Conservation (phyloP, 176 grass and related monocot genomes). For the Elaeis guineensis region DNA sequence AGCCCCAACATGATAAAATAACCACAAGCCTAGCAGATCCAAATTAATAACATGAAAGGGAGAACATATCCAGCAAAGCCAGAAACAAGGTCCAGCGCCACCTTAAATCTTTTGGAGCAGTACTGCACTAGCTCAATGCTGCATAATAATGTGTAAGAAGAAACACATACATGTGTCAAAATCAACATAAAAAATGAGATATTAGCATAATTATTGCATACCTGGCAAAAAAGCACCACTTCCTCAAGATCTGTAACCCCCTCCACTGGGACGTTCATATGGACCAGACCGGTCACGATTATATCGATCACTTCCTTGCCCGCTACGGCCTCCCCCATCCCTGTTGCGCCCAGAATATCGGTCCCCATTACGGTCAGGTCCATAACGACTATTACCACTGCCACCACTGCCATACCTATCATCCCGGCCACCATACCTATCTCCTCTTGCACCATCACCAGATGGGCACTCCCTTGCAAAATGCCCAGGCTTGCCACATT, state of each 20-base stretch:
- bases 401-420: conserved; percentile 33
- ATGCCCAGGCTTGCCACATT: conserved; percentile 53
- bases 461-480: conserved; percentile 60
- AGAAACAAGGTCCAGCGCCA: conserved; percentile 18
- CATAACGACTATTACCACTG: conserved; percentile 29
- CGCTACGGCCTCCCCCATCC: conserved; percentile 44
- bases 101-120: conserved; percentile 8
- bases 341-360: conserved; percentile 26
- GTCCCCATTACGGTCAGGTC: conserved; percentile 38
- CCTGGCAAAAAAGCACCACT: conserved; percentile 14
- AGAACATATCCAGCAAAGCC: conserved; percentile 12
- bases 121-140: conserved; percentile 21
- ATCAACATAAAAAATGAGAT: background rate
- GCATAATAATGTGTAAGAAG: conserved; percentile 15
- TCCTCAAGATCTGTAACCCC: conserved; percentile 29
- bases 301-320: conserved; percentile 27
- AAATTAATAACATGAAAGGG: conserved; percentile 16
- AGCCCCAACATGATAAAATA: conserved; percentile 12
- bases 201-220: conserved; percentile 5
- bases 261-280: conserved; percentile 38
- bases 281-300: conserved; percentile 44
- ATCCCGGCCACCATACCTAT: conserved; percentile 36
- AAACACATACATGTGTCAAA: conserved; percentile 13
- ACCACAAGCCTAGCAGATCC: conserved; percentile 29
- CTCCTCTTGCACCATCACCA: conserved; percentile 52